A percentile compares a stretch with the other conserved stretches of the same genome.
Conservation (phyloP, 352 stramenopile species). For the Phytophthora melonis region DNA sequence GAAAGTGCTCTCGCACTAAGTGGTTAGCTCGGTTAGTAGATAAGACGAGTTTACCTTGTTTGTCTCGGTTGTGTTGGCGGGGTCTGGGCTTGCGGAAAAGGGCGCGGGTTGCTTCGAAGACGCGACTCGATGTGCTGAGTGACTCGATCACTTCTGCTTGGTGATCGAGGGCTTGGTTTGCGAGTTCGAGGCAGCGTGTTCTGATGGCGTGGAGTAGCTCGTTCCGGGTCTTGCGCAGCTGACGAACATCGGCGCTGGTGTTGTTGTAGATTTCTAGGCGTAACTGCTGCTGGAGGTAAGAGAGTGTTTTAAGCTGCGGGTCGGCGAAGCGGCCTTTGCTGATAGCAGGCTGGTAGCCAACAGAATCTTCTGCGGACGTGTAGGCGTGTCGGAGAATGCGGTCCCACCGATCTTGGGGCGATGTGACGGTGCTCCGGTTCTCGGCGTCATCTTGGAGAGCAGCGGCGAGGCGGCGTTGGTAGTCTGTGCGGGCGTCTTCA, state of each 20-base stretch:
- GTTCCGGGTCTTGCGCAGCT: conserved; percentile 9
- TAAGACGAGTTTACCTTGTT: background rate
- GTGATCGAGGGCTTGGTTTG: too few relatives aligned
- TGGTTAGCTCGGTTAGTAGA: background rate
- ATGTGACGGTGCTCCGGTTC: background rate
- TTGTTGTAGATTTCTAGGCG: conserved; percentile 18
- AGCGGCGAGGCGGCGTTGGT: background rate
- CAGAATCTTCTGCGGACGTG: too few relatives aligned
- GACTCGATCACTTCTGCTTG: too few relatives aligned
- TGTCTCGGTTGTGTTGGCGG: background rate
- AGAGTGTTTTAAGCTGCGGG: too few relatives aligned
- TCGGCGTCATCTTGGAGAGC: background rate
- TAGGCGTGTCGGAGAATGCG: background rate
- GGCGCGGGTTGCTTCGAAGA: too few relatives aligned
- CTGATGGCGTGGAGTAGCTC: too few relatives aligned
- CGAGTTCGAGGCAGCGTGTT: too few relatives aligned
- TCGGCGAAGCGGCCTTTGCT: too few relatives aligned
- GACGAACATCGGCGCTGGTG: background rate
- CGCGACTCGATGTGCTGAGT: too few relatives aligned
- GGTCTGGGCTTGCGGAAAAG: too few relatives aligned
- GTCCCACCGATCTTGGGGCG: background rate
- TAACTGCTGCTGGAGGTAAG: background rate
- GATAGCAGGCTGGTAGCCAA: too few relatives aligned
- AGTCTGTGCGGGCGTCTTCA: background rate
- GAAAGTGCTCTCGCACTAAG: background rate